Conservation (phyloP, 2,329 filamentous ascomycete species). For the Leptosphaerulina australis region DNA sequence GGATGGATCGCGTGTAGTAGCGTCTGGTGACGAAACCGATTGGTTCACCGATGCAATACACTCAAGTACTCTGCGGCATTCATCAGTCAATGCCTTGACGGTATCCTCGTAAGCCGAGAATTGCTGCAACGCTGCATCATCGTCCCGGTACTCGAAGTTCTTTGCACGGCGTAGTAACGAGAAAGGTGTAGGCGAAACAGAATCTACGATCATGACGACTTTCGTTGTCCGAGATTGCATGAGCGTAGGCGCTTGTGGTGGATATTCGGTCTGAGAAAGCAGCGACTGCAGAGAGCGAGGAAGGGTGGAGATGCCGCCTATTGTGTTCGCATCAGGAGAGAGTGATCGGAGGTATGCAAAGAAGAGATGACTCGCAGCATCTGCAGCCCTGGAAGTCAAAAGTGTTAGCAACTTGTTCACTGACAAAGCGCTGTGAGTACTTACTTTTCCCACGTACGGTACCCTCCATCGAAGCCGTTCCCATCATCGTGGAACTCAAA, state of each 20-base stretch:
- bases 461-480: conserved; percentile 93
- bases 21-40: conserved; percentile 68
- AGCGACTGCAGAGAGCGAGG: conserved; percentile 91
- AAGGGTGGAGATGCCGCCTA: conserved; percentile 81
- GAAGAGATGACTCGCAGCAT: conserved; percentile 95
- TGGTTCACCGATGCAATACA: conserved; percentile 89
- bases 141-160: conserved; percentile 93
- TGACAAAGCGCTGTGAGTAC: conserved; percentile 31
- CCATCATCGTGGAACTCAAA: conserved; percentile 89
- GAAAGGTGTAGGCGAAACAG: conserved; percentile 93
- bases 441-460: conserved; percentile 83
- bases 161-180: conserved; percentile 86
- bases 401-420: conserved; percentile 35
- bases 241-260: conserved; percentile 76
- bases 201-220: conserved; percentile 95
- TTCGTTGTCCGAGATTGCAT: conserved; percentile 82
- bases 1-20: conserved; percentile 69
- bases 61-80: conserved; percentile 87
- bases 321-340: conserved; percentile 73
- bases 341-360: conserved; percentile 94
- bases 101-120: conserved; percentile 92
- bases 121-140: conserved; percentile 80
- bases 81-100: conserved; percentile 84
- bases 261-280: conserved; percentile 91
- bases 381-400: conserved; percentile 71